A percentile compares a stretch with the other conserved stretches of the same genome.
Evolutionary conservation across 2,329 filamentous ascomycete genomes (phyloP).

Genomic region (Pseudocercospora fuligena): DNA sequence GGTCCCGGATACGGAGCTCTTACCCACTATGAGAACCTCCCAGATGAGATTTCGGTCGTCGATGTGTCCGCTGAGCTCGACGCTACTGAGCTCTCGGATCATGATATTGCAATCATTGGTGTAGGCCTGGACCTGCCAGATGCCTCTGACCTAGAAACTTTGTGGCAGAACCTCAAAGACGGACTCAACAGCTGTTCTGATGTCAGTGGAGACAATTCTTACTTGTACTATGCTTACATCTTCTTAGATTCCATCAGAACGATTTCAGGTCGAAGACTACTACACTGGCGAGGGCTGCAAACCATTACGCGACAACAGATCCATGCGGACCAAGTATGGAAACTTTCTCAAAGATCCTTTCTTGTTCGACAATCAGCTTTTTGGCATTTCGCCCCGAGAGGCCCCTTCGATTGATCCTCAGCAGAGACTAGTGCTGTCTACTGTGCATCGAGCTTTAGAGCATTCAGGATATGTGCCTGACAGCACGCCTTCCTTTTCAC

Average conservation of each 20-base stretch:
- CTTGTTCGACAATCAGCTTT: slow-evolving; percentile 18
- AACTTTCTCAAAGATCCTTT: slow-evolving; percentile 21
- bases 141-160: slow-evolving; percentile 3
- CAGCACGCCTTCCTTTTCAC: slow-evolving; percentile 13
- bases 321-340: slow-evolving; percentile 20
- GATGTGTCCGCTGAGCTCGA: slow-evolving; percentile 3
- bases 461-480: slow-evolving; percentile 22
- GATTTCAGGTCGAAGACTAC: slow-evolving; percentile 20
- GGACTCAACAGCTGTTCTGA: slow-evolving; percentile 19
- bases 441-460: slow-evolving; percentile 17
- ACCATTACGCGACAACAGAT: slow-evolving; percentile 8
- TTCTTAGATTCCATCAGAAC: slow-evolving; percentile 12
- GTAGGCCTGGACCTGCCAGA: slow-evolving; percentile 16
- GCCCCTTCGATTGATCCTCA: slow-evolving; percentile 23
- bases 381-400: slow-evolving; percentile 21
- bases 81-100: neutral
- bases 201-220: neutral
- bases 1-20: slow-evolving; percentile 20
- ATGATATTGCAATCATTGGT: slow-evolving; percentile 18
- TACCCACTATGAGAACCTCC: slow-evolving; percentile 5
- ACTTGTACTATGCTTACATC: neutral
- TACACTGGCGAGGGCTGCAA: slow-evolving; percentile 14
- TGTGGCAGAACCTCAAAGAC: slow-evolving; percentile 17
- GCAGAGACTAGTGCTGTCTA: slow-evolving; percentile 17
- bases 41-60: slow-evolving; percentile 1